Evolutionary conservation across 2,329 filamentous ascomycete genomes (phyloP).

Genomic region (Bipolaris sorokiniana): DNA sequence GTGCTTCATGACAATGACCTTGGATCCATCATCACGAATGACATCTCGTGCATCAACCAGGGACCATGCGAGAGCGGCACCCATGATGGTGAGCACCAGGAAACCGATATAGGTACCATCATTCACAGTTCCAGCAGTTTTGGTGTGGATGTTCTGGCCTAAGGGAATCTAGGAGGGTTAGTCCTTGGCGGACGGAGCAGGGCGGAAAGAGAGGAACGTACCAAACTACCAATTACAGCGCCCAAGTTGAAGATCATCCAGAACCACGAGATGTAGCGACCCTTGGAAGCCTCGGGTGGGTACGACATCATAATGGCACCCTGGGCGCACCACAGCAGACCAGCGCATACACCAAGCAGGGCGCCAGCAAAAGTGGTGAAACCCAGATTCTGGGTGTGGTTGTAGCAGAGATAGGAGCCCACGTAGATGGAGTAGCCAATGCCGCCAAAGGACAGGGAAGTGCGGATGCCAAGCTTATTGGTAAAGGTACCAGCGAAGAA

Average conservation of each 20-base stretch:
- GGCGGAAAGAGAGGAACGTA: constrained; percentile 48
- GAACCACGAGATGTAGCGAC: constrained; percentile 87
- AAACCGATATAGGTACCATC: constrained; percentile 90
- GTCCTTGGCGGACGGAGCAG: constrained; percentile 2
- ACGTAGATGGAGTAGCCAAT: constrained; percentile 79
- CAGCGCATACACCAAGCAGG: constrained; percentile 77
- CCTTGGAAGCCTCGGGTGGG: constrained; percentile 79
- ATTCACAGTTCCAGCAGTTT: constrained; percentile 58
- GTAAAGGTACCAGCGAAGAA: constrained; percentile 74
- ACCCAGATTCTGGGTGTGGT: constrained; percentile 69
- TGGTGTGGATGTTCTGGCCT: constrained; percentile 71
- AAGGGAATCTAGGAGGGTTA: constrained; percentile 66
- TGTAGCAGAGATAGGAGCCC: constrained; percentile 72
- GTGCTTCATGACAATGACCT: constrained; percentile 88
- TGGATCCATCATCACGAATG: constrained; percentile 75
- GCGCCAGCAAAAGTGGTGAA: constrained; percentile 80
- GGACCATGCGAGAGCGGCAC: constrained; percentile 71
- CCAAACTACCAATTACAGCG: constrained; percentile 80
- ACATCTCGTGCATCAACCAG: constrained; percentile 76
- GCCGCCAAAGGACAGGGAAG: constrained; percentile 73
- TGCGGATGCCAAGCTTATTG: constrained; percentile 74
- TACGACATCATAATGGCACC: constrained; percentile 91
- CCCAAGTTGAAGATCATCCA: constrained; percentile 96
- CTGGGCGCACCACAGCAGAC: constrained; percentile 81
- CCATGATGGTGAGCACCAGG: constrained; percentile 78